phyloP scores from a whole-genome alignment of 2,329 filamentous ascomycete genomes.

The Exophiala xenobiotica region DNA sequence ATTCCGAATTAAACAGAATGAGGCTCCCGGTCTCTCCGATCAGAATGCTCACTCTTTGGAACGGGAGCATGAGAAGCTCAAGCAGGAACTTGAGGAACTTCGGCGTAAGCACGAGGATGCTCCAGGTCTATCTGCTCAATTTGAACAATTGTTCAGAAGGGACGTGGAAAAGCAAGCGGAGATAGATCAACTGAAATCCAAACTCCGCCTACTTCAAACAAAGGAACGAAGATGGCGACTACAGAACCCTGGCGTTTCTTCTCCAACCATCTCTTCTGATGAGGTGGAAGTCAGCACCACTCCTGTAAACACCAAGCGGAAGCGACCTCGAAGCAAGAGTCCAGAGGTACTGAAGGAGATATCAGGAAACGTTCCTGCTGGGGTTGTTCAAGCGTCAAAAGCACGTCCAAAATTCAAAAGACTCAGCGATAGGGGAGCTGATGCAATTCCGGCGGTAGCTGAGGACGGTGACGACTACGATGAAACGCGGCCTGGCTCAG shows the following conservation, averaged over 20 bases:
- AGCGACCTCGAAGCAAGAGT: constrained; percentile 16
- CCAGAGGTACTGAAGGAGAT: constrained; percentile 16
- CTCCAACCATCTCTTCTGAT: constrained; percentile 12
- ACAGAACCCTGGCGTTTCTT: constrained; percentile 17
- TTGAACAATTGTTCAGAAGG: constrained; percentile 27
- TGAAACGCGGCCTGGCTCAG: constrained; percentile 15
- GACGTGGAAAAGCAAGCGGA: constrained; percentile 29
- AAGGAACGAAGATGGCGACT: constrained; percentile 19
- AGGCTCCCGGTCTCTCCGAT: neutral
- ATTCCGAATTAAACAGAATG: neutral
- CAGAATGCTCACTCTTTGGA: constrained; percentile 11
- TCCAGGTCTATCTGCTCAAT: constrained; percentile 7
- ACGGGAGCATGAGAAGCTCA: constrained; percentile 2
- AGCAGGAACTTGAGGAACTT: constrained; percentile 12
- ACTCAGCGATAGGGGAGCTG: constrained; percentile 25
- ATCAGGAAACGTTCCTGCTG: constrained; percentile 3
- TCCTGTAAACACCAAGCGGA: constrained; percentile 4
- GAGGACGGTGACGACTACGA: constrained; percentile 49
- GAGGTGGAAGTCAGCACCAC: constrained; percentile 10
- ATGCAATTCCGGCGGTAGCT: constrained; percentile 47
- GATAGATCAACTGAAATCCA: constrained; percentile 24
- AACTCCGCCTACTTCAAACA: constrained; percentile 19
- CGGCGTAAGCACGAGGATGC: neutral
- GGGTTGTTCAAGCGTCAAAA: neutral
- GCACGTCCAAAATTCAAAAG: constrained; percentile 6